phyloP scores from a whole-genome alignment of 257 asterid species.

The Salvia hispanica region DNA sequence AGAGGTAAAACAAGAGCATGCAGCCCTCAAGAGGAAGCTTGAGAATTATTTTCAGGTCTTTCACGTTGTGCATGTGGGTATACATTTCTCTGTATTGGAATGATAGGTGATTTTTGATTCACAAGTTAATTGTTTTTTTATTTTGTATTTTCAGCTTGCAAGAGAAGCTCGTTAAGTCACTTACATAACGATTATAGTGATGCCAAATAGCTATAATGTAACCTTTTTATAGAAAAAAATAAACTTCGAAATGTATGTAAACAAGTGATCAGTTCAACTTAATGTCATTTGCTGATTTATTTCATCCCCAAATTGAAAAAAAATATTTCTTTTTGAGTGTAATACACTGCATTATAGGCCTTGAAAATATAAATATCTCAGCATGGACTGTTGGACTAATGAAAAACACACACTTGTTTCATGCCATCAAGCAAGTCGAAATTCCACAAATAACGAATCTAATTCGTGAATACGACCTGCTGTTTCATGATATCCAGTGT shows the following conservation, averaged over 20 bases:
- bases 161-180: slow-evolving; percentile 41
- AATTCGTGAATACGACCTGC: too few relatives aligned
- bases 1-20: slow-evolving; percentile 67
- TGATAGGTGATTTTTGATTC: not conserved
- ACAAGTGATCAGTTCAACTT: not conserved
- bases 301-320: not conserved
- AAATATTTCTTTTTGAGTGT: too few relatives aligned
- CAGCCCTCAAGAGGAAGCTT: slow-evolving; percentile 59
- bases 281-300: not conserved
- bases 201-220: slow-evolving; percentile 15
- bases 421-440: too few relatives aligned
- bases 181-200: slow-evolving; percentile 12
- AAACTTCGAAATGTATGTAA: not conserved
- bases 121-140: slow-evolving; percentile 9
- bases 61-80: not conserved
- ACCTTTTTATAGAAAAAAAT: slow-evolving; percentile 4
- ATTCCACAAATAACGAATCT: too few relatives aligned
- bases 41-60: slow-evolving; percentile 72
- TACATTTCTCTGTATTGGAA: not conserved
- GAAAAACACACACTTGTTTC: too few relatives aligned
- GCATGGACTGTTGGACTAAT: not conserved
- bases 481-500: too few relatives aligned
- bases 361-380: not conserved
- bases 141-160: slow-evolving; percentile 42
- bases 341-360: not conserved